phyloP scores from a whole-genome alignment of 345 rosid genomes.

The Rhodomyrtus tomentosa region DNA sequence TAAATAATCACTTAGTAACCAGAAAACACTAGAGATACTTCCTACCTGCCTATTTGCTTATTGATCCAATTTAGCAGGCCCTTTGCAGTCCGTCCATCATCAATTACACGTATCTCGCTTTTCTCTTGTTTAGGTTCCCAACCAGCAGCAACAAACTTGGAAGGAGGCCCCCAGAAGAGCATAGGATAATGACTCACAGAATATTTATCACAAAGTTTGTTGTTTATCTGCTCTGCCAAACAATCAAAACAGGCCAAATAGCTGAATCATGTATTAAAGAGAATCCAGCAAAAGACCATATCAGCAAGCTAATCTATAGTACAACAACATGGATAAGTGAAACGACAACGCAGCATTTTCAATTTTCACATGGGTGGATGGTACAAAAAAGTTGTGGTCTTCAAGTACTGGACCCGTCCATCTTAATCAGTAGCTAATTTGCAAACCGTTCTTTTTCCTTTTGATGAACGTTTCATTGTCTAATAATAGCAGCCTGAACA shows the following conservation, averaged over 20 bases:
- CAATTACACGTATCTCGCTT: slow-evolving; percentile 38
- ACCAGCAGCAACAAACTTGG: slow-evolving; percentile 45
- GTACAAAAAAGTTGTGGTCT: background rate
- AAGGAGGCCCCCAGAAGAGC: slow-evolving; percentile 81
- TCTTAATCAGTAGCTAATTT: background rate
- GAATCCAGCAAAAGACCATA: background rate
- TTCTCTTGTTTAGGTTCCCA: slow-evolving; percentile 60
- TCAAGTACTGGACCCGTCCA: background rate
- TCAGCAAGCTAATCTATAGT: background rate
- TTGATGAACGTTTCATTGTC: background rate
- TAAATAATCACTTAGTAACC: background rate
- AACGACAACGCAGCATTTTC: background rate
- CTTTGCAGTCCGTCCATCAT: slow-evolving; percentile 79
- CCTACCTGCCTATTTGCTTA: slow-evolving; percentile 79
- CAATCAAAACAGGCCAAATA: background rate
- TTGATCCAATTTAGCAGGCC: slow-evolving; percentile 81
- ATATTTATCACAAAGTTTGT: slow-evolving; percentile 74
- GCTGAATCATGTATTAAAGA: background rate
- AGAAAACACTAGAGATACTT: background rate
- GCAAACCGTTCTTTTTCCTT: background rate
- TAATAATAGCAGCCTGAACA: background rate
- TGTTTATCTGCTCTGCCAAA: slow-evolving; percentile 90
- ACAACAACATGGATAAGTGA: background rate
- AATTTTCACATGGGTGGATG: background rate
- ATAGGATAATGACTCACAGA: slow-evolving; percentile 83